A percentile compares a stretch with the other conserved stretches of the same genome.
These are phyloP conservation scores for Psilocybe tampanensis DNA, from an alignment of 768 basidiomycete genomes.

Conservation along the genomic window DNA sequence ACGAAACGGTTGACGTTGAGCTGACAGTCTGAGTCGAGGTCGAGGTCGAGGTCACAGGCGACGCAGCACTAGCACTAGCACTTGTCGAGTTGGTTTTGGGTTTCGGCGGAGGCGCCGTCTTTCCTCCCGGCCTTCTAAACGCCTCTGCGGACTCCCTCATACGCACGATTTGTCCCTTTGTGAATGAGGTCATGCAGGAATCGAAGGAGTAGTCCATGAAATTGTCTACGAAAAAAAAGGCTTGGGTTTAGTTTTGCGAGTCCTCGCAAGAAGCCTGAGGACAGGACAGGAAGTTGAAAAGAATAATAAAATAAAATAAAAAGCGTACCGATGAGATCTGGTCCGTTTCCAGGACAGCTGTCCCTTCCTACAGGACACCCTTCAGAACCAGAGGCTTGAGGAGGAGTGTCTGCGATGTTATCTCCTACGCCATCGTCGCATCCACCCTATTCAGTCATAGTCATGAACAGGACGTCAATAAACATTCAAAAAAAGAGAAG, in stretches of 20 bases:
- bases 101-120: conserved; percentile 2
- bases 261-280: neutral
- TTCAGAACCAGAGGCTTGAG: conserved; percentile 34
- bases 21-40: no score
- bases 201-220: conserved; percentile 46
- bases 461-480: no score
- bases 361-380: conserved; percentile 29
- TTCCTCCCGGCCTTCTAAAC: conserved; percentile 2
- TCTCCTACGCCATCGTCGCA: conserved; percentile 38
- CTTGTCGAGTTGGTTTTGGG: neutral
- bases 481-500: no score
- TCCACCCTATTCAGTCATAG: conserved; percentile 35
- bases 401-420: conserved; percentile 40
- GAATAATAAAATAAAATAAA: neutral
- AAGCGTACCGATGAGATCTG: conserved; percentile 36
- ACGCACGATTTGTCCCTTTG: conserved; percentile 36
- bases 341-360: conserved; percentile 28
- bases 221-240: conserved; percentile 24
- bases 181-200: conserved; percentile 40
- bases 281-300: neutral
- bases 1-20: no score
- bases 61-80: no score
- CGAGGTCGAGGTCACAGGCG: no score
- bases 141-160: conserved; percentile 19
- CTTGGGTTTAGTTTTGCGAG: neutral